Percentiles rank a stretch among this genome's conserved stretches.
These are phyloP conservation scores for Schrenkiella parvula DNA, from an alignment of 345 rosid species.

Conservation along the genomic window DNA sequence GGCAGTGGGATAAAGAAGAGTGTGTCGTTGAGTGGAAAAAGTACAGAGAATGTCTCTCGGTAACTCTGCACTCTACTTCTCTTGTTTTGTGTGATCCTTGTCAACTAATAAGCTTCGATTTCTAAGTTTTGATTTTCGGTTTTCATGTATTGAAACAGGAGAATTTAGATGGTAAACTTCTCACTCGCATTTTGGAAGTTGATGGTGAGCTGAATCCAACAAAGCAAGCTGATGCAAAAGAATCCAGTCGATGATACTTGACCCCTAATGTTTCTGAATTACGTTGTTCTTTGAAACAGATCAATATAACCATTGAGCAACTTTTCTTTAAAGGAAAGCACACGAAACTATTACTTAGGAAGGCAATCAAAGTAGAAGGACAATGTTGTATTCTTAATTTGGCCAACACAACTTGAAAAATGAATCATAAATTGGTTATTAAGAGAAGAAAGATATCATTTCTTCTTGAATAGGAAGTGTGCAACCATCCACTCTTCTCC, in stretches of 20 bases:
- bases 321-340: not conserved
- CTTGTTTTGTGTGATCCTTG: not conserved
- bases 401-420: not conserved
- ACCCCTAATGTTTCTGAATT: slow-evolving; percentile 8
- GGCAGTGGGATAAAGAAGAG: slow-evolving; percentile 77
- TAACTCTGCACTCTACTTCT: slow-evolving; percentile 19
- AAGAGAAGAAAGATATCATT: slow-evolving; percentile 32
- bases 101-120: not conserved
- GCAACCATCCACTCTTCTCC: slow-evolving; percentile 93
- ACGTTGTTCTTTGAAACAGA: slow-evolving; percentile 6
- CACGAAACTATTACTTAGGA: not conserved
- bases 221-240: slow-evolving; percentile 26
- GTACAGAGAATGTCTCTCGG: slow-evolving; percentile 79
- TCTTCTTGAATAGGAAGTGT: slow-evolving; percentile 71
- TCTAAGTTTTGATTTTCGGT: not conserved
- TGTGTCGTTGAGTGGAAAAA: slow-evolving; percentile 71
- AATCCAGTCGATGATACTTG: slow-evolving; percentile 33
- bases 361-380: not conserved
- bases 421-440: not conserved
- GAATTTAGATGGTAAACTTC: slow-evolving; percentile 69
- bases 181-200: slow-evolving; percentile 66
- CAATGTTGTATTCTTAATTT: slow-evolving; percentile 9
- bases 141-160: slow-evolving; percentile 39
- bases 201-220: slow-evolving; percentile 36
- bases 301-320: not conserved